Percentiles rank a stretch among this genome's conserved stretches.
Evolutionary conservation across 768 basidiomycete genomes (phyloP).

Genomic region (Hygrophorus russula): DNA sequence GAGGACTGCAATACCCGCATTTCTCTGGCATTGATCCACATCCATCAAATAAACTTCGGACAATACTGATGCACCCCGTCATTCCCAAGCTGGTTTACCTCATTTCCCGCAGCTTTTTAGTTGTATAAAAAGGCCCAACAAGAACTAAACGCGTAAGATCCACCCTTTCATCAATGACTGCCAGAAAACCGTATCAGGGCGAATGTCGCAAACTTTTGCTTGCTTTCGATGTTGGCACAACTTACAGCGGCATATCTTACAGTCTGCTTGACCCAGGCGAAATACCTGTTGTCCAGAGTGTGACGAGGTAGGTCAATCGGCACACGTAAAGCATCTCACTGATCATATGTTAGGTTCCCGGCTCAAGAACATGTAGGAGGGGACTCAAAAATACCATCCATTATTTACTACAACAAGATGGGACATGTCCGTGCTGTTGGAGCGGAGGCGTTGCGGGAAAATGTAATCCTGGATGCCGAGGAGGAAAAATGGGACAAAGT

Average conservation of each 20-base stretch:
- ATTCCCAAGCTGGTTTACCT: too few species aligned
- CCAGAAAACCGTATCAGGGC: slow-evolving; percentile 27
- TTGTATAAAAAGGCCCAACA: neutral
- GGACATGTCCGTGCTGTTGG: slow-evolving; percentile 33
- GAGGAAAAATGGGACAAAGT: slow-evolving; percentile 34
- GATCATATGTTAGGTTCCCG: slow-evolving; percentile 26
- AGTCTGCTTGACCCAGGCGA: slow-evolving; percentile 25
- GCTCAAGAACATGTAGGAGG: slow-evolving; percentile 32
- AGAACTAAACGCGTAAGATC: neutral
- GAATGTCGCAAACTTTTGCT: slow-evolving; percentile 26
- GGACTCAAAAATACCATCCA: slow-evolving; percentile 33
- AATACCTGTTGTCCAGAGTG: slow-evolving; percentile 25
- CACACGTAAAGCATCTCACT: neutral
- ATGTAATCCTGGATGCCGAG: slow-evolving; percentile 25
- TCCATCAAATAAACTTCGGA: too few species aligned
- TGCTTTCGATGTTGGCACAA: slow-evolving; percentile 34
- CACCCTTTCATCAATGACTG: slow-evolving; percentile 15
- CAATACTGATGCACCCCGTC: too few species aligned
- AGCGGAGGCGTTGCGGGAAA: slow-evolving; percentile 31
- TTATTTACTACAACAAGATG: slow-evolving; percentile 32
- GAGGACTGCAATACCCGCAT: too few species aligned
- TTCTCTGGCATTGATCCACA: too few species aligned
- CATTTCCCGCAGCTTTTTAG: too few species aligned
- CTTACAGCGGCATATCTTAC: slow-evolving; percentile 29
- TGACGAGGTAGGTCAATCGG: slow-evolving; percentile 22